A percentile compares a stretch with the other conserved stretches of the same genome.
These are phyloP conservation scores for Hamamelis virginiana DNA, from an alignment of 164 flowering plant genomes.

Conservation along the genomic window DNA sequence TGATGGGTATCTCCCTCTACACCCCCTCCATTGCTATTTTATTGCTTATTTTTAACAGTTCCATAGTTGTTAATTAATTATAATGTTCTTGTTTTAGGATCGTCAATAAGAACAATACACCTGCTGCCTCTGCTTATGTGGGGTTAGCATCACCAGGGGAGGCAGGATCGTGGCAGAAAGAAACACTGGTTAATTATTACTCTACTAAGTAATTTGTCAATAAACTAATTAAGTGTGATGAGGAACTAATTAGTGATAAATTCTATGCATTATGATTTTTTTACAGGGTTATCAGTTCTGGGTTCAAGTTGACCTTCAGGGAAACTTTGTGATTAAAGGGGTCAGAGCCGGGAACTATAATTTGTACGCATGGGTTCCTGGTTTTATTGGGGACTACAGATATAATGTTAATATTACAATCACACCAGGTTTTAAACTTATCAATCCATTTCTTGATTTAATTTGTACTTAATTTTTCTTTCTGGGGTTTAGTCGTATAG, in stretches of 20 bases:
- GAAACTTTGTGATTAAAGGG: constrained; percentile 35
- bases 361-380: constrained; percentile 54
- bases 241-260: neutral
- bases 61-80: neutral
- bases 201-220: neutral
- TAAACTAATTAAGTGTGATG: neutral
- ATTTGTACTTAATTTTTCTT: too few species aligned
- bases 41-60: neutral
- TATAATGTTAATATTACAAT: constrained; percentile 14
- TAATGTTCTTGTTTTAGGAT: constrained; percentile 21
- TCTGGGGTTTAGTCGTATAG: too few species aligned
- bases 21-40: neutral
- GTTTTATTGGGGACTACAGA: constrained; percentile 47
- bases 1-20: constrained; percentile 37
- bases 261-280: neutral
- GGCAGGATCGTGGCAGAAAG: constrained; percentile 58
- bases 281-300: constrained; percentile 61
- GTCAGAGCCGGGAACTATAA: constrained; percentile 40
- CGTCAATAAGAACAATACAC: constrained; percentile 1
- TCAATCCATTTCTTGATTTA: neutral
- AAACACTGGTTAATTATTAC: constrained; percentile 49
- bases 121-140: constrained; percentile 38
- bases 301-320: constrained; percentile 35
- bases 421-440: constrained; percentile 33
- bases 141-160: constrained; percentile 54